These are phyloP conservation scores for Penicillium cosmopolitanum DNA, from an alignment of 495 filamentous ascomycete genomes.

Conservation along the genomic window DNA sequence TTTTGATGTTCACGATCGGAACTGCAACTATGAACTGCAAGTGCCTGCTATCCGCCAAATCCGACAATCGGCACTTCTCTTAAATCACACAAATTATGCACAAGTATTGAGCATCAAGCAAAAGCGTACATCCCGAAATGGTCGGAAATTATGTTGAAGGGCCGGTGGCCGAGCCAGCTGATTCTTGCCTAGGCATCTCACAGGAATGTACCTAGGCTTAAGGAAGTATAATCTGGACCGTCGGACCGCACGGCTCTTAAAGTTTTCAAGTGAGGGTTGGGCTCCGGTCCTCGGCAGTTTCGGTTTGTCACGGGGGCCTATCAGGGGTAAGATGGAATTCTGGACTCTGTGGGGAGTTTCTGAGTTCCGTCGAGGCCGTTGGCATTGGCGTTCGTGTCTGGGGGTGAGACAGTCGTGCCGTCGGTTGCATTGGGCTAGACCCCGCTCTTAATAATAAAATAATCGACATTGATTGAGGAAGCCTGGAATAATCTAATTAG, in stretches of 20 bases:
- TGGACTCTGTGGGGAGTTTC: conserved; percentile 9
- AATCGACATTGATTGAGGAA: conserved; percentile 1
- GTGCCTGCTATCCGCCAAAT: neutral
- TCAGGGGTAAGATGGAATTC: conserved; percentile 1
- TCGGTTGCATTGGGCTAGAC: conserved; percentile 5
- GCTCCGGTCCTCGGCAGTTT: conserved; percentile 3
- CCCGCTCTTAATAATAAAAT: conserved; percentile 8
- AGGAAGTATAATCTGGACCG: neutral
- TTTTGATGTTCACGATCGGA: too few relatives aligned
- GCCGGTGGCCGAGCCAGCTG: neutral
- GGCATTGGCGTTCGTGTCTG: conserved; percentile 12
- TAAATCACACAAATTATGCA: neutral
- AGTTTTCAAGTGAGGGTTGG: neutral
- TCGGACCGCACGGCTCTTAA: conserved; percentile 3
- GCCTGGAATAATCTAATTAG: neutral
- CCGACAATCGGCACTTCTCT: neutral
- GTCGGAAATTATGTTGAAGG: neutral
- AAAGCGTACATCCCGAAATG: neutral
- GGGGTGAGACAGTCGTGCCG: conserved; percentile 8
- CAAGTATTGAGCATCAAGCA: neutral
- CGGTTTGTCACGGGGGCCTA: conserved; percentile 3
- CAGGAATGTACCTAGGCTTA: too few relatives aligned
- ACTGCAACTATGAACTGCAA: too few relatives aligned
- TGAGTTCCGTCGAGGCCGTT: conserved; percentile 7
- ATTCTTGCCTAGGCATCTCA: neutral